Base-by-base conservation (phyloP, 208 protist genomes). In the Leishmania lainsoni region DNA sequence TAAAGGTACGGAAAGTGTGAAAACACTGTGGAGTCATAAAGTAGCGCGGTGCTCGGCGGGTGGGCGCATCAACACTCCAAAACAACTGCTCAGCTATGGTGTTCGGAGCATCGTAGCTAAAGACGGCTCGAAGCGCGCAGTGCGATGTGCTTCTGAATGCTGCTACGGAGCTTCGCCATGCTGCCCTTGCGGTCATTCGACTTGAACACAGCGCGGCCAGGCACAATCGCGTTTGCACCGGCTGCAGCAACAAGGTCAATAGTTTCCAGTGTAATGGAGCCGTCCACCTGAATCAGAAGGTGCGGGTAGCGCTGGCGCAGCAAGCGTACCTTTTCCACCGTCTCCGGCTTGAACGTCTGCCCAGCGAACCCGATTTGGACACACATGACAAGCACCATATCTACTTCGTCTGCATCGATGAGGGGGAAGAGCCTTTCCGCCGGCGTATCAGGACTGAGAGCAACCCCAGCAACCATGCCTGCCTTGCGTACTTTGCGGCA, bases 311-410 rank as follows among this genome's bases (percentile, higher is more conserved):
- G 86, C 26, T 78, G 26, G 52, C 99, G 90, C 5, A 99, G 80
- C 66, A 85, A 70, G 42, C 61, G 65, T 16, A 99, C 98, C 86
- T 99, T 99, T 74, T 91, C 88, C 92, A 99, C 97, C 91, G 97
- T 97, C 16, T 99, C 94, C 0, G 78, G 79, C 98, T 99, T 99
- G 85, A 99, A 99, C 3, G 76, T 88, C 89, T 99, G 99, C 16
- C 99, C 99, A 20, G 99, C 99, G 85, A 99, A 99, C 29, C 99
- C 99, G 35, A 99, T 99, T 83, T 99, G 98, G 26, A 99, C 99
- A 5, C 98, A 99, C 98, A 99, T 99, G 61, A 99, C 89, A 52
- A 99, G 93, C 58, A 99, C 92, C 89, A 99, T 98, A 87, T 99
- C 98, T 10, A 99, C 84, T 26, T 98, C 86, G 86, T 92, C 95